These are phyloP conservation scores for Rhizoclosmatium globosum DNA, from an alignment of 192 early-diverging fungal species.

Conservation along the genomic window DNA sequence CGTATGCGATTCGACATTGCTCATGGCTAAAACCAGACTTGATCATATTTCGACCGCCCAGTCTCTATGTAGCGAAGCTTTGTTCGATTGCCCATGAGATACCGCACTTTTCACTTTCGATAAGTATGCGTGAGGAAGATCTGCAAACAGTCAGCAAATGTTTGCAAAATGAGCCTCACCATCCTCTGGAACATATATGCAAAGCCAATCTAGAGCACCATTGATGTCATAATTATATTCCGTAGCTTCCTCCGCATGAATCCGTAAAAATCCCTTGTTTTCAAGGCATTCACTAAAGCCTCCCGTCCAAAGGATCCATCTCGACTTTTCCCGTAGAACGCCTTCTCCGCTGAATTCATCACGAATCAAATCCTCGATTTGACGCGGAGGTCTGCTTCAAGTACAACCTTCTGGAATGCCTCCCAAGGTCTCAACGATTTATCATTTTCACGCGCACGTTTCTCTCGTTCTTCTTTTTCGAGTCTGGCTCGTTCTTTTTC, in stretches of 20 bases:
- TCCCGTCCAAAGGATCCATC: conserved; percentile 26
- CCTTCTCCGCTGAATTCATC: conserved; percentile 40
- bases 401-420: conserved; percentile 70
- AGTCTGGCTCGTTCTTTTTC: conserved; percentile 41
- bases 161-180: conserved; percentile 49
- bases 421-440: conserved; percentile 61
- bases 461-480: conserved; percentile 49
- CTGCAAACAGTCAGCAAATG: not conserved
- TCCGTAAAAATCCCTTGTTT: conserved; percentile 72
- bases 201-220: conserved; percentile 83
- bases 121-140: conserved; percentile 15
- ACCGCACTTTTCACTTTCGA: conserved; percentile 20
- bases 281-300: conserved; percentile 45
- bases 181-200: conserved; percentile 91
- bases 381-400: conserved; percentile 63
- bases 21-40: conserved; percentile 65
- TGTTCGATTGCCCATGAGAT: not conserved
- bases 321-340: not conserved
- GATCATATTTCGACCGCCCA: conserved; percentile 69
- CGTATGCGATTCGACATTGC: conserved; percentile 58
- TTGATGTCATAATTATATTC: conserved; percentile 56
- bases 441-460: conserved; percentile 46
- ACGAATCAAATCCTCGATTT: conserved; percentile 71
- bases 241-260: conserved; percentile 81
- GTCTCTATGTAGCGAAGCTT: conserved; percentile 59